Evolutionary conservation across 805 yeast species (phyloP).

Genomic region (Candida suzukii): DNA sequence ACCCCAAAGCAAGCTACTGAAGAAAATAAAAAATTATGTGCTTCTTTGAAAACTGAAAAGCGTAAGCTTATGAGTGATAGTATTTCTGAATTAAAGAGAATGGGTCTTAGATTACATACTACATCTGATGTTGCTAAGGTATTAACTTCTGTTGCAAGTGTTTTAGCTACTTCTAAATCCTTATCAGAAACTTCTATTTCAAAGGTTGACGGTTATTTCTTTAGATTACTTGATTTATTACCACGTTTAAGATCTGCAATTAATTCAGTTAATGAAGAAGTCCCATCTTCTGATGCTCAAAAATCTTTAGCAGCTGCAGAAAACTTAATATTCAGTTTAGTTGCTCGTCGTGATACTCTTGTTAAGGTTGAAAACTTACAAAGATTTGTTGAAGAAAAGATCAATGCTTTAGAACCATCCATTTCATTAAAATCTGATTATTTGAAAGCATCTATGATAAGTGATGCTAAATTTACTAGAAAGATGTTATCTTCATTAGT

Average conservation of each 20-base stretch:
- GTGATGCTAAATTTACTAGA: neutral
- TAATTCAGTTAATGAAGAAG: constrained; percentile 57
- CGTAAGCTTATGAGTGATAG: constrained; percentile 70
- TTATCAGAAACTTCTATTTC: constrained; percentile 32
- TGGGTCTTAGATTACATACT: constrained; percentile 67
- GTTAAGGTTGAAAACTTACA: constrained; percentile 18
- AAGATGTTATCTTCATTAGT: constrained; percentile 4
- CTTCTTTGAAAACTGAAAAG: constrained; percentile 77
- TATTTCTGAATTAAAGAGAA: constrained; percentile 61
- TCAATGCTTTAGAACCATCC: constrained; percentile 3
- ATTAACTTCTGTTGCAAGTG: constrained; percentile 55
- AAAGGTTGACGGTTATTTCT: constrained; percentile 49
- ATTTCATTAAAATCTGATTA: neutral
- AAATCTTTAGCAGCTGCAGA: constrained; percentile 75
- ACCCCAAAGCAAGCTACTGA: constrained; percentile 71
- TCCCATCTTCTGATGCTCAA: constrained; percentile 66
- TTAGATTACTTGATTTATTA: constrained; percentile 65
- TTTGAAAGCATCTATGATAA: constrained; percentile 3
- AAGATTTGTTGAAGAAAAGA: constrained; percentile 3
- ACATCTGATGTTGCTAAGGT: constrained; percentile 58
- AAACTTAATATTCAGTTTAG: constrained; percentile 53
- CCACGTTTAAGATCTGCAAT: constrained; percentile 72
- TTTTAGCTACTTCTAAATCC: constrained; percentile 49
- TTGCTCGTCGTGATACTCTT: constrained; percentile 46
- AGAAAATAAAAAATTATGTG: constrained; percentile 63